Percentiles rank a stretch among this genome's conserved stretches.
These are phyloP conservation scores for Pseudogymnoascus pannorum DNA, from an alignment of 2,329 filamentous ascomycete genomes.

Conservation along the genomic window DNA sequence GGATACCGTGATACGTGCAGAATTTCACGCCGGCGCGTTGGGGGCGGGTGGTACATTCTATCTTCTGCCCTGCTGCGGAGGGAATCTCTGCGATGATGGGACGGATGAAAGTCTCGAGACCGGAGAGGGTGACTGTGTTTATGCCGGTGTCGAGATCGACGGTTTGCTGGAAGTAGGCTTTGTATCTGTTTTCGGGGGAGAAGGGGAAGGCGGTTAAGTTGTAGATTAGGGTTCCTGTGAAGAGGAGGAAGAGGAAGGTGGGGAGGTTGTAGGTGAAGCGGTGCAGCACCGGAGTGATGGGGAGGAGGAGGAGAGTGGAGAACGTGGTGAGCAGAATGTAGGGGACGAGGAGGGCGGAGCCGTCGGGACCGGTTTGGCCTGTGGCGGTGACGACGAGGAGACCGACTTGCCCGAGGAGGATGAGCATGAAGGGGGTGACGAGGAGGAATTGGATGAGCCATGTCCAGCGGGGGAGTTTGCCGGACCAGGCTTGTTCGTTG, in stretches of 20 bases:
- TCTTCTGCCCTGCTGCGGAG: conserved; percentile 54
- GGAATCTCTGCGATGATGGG: conserved; percentile 63
- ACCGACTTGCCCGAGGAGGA: conserved; percentile 68
- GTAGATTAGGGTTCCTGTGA: conserved; percentile 71
- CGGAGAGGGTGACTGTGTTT: conserved; percentile 62
- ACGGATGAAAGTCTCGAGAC: conserved; percentile 59
- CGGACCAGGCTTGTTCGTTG: conserved; percentile 81
- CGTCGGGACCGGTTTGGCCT: conserved; percentile 78
- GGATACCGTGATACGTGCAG: conserved; percentile 65
- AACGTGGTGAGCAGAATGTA: conserved; percentile 64
- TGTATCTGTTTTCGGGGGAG: conserved; percentile 69
- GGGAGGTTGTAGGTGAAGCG: conserved; percentile 79
- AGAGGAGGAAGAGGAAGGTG: conserved; percentile 64
- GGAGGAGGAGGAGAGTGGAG: conserved; percentile 65
- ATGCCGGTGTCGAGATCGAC: conserved; percentile 68
- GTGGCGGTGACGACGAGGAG: conserved; percentile 65
- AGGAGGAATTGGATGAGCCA: conserved; percentile 85
- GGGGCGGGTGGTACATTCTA: conserved; percentile 42
- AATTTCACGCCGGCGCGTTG: conserved; percentile 46
- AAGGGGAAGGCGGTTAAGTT: conserved; percentile 87
- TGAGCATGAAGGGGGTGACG: conserved; percentile 68
- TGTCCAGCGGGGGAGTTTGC: conserved; percentile 68
- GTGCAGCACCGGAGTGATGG: conserved; percentile 77
- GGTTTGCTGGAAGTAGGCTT: conserved; percentile 78
- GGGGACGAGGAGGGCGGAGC: conserved; percentile 61